Evolutionary conservation across 1,139 yeast genomes (phyloP).

Genomic region (Saccharomyces pastorianus): DNA sequence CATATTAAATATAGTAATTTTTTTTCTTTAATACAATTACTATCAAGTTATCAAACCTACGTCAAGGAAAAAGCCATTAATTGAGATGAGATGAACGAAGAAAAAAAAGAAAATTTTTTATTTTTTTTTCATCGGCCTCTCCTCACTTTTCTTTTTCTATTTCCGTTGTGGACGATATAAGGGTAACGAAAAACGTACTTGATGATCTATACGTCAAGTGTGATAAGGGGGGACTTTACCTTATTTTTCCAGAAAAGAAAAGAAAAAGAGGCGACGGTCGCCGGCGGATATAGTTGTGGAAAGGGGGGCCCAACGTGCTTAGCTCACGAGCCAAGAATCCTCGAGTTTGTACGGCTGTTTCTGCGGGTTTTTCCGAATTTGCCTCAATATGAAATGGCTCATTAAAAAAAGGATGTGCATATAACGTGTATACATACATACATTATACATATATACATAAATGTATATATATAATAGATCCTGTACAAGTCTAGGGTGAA

Average conservation of each 20-base stretch:
- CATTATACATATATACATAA: no score
- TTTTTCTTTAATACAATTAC: background rate
- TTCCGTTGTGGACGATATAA: background rate
- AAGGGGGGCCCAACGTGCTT: background rate
- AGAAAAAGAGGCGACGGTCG: background rate
- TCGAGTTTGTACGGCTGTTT: background rate
- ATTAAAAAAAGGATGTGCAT: background rate
- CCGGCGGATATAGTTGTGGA: background rate
- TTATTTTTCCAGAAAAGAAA: background rate
- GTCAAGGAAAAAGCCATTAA: background rate
- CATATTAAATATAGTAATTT: background rate
- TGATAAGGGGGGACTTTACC: background rate
- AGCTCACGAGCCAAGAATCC: background rate
- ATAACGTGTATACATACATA: background rate
- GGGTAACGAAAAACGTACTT: background rate
- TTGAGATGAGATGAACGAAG: background rate
- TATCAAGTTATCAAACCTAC: background rate
- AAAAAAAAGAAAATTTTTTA: background rate
- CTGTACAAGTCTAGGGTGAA: background rate
- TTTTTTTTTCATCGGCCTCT: background rate
- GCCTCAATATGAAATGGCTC: background rate
- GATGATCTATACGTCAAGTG: background rate
- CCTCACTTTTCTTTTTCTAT: background rate
- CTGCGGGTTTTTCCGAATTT: background rate
- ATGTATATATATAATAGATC: background rate